Evolutionary conservation across 495 filamentous ascomycete genomes (phyloP).

Genomic region (Paragyromitra xinjiangensis): DNA sequence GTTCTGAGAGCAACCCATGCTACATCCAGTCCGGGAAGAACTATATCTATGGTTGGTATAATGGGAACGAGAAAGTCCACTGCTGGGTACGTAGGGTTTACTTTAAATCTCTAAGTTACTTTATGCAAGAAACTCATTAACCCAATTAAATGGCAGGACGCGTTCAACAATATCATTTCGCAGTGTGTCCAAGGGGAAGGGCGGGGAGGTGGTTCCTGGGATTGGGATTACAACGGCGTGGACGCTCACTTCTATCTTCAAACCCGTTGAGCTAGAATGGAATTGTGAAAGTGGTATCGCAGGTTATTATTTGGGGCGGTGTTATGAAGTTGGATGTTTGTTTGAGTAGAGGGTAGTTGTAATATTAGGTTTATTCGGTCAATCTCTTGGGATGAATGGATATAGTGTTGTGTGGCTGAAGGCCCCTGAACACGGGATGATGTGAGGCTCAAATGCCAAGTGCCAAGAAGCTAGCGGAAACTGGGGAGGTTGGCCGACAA

Average conservation of each 20-base stretch:
- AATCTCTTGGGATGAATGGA: too few relatives aligned
- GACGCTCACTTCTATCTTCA: slow-evolving; percentile 18
- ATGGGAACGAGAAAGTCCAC: slow-evolving; percentile 14
- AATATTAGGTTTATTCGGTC: not conserved
- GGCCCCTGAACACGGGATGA: too few relatives aligned
- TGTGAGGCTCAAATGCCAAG: too few relatives aligned
- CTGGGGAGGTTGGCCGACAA: too few relatives aligned
- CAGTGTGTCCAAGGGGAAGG: not conserved
- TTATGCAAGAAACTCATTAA: not conserved
- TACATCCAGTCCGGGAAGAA: not conserved
- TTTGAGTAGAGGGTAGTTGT: not conserved
- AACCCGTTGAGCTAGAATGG: not conserved
- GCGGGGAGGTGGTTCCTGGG: slow-evolving; percentile 7
- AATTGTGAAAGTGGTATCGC: not conserved
- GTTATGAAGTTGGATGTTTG: not conserved
- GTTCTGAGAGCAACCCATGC: slow-evolving; percentile 10
- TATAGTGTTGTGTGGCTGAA: too few relatives aligned
- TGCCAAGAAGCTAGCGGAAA: too few relatives aligned
- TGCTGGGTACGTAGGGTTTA: slow-evolving; percentile 13
- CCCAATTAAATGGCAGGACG: slow-evolving; percentile 7
- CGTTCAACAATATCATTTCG: slow-evolving; percentile 20
- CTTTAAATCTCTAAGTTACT: not conserved
- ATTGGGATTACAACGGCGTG: slow-evolving; percentile 1
- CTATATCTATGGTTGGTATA: slow-evolving; percentile 16
- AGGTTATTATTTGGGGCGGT: not conserved